These are phyloP conservation scores for Podospora pseudopauciseta DNA, from an alignment of 495 filamentous ascomycete species.

Conservation along the genomic window DNA sequence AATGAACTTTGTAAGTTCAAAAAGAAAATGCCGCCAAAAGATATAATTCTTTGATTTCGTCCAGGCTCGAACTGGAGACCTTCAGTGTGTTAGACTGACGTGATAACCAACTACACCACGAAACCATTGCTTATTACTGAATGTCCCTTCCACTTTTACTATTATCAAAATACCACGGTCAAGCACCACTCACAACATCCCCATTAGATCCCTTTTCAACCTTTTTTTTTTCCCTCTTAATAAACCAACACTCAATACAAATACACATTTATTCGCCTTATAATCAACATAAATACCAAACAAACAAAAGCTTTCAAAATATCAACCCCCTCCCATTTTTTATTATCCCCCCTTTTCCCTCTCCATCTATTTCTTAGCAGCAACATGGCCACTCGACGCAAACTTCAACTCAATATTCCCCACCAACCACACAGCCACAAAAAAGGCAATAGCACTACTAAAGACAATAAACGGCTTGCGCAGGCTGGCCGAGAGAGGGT, in stretches of 20 bases:
- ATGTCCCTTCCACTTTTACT: background rate
- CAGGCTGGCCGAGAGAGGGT: conserved; percentile 67
- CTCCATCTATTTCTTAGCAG: conserved; percentile 28
- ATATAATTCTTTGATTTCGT: conserved; percentile 12
- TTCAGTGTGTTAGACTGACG: conserved; percentile 20
- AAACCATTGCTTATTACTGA: conserved; percentile 9
- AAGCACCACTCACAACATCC: background rate
- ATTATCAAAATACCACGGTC: background rate
- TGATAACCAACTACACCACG: conserved; percentile 26
- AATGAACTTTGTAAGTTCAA: background rate
- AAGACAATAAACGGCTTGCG: conserved; percentile 86
- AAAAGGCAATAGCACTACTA: conserved; percentile 66
- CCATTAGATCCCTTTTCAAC: background rate
- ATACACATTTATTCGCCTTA: background rate
- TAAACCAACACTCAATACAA: background rate
- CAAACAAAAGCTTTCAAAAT: conserved; percentile 1
- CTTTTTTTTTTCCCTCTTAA: background rate
- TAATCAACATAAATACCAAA: background rate
- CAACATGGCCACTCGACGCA: conserved; percentile 21
- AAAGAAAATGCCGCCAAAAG: background rate
- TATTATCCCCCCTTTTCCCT: conserved; percentile 21
- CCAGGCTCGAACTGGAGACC: conserved; percentile 25
- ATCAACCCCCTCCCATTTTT: conserved; percentile 11
- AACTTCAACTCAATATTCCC: conserved; percentile 65
- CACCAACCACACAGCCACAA: conserved; percentile 70